phyloP scores from a whole-genome alignment of 257 asterid species.

The Ilex aquifolium region DNA sequence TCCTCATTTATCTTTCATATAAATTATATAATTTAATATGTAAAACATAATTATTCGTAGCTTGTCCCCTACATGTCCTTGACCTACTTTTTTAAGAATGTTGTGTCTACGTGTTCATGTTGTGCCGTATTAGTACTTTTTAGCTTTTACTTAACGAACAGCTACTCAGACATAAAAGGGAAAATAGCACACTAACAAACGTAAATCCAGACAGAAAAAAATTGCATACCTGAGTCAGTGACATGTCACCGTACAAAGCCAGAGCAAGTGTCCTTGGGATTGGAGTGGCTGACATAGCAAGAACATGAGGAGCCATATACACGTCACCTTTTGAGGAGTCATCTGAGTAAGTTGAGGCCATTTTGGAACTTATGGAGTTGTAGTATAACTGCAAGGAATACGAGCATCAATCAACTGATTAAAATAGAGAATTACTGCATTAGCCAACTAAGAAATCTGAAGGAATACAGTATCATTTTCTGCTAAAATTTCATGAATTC shows the following conservation, averaged over 20 bases:
- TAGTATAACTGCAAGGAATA: constrained; percentile 62
- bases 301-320: constrained; percentile 88
- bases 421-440: no score
- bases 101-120: no score
- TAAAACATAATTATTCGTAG: no score
- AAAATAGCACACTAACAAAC: constrained; percentile 3
- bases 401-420: constrained; percentile 11
- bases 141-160: constrained; percentile 1
- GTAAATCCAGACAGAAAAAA: constrained; percentile 11
- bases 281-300: constrained; percentile 98
- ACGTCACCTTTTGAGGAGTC: constrained; percentile 34
- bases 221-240: constrained; percentile 78
- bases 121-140: no score
- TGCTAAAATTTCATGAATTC: no score
- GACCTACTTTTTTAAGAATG: no score
- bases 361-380: constrained; percentile 48
- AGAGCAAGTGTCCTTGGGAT: constrained; percentile 95
- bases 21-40: no score
- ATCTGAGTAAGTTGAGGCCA: constrained; percentile 31
- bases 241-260: constrained; percentile 95
- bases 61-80: no score
- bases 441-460: no score
- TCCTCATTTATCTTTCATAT: no score
- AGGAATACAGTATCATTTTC: no score
- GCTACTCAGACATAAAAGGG: constrained; percentile 1